phyloP scores from a whole-genome alignment of 352 stramenopile genomes.

The Globisporangium emineosum region DNA sequence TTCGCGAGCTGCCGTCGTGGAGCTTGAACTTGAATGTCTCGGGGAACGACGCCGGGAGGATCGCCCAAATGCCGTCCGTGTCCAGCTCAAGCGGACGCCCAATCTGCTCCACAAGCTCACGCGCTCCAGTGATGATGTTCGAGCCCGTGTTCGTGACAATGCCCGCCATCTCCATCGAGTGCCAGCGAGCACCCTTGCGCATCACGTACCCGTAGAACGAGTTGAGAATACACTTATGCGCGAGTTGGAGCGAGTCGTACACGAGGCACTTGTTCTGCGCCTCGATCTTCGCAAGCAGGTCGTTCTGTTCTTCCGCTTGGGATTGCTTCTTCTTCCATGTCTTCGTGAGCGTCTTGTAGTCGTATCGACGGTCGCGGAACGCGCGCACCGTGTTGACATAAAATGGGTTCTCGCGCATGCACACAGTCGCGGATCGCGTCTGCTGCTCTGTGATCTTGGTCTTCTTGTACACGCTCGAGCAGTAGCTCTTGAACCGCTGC shows the following conservation, averaged over 20 bases:
- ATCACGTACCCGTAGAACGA: slow-evolving; percentile 99
- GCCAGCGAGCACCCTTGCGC: slow-evolving; percentile 98
- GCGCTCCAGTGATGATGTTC: slow-evolving; percentile 96
- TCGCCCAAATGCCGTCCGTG: slow-evolving; percentile 99
- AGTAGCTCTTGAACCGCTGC: slow-evolving; percentile 91
- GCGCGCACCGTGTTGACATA: slow-evolving; percentile 99
- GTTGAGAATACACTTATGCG: slow-evolving; percentile 99
- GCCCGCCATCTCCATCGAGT: slow-evolving; percentile 99
- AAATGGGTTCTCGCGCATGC: slow-evolving; percentile 99
- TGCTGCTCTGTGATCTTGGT: slow-evolving; percentile 96
- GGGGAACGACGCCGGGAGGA: slow-evolving; percentile 97
- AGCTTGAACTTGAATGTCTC: slow-evolving; percentile 95
- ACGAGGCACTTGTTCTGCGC: slow-evolving; percentile 87
- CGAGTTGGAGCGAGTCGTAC: slow-evolving; percentile 99
- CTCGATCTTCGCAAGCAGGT: slow-evolving; percentile 83
- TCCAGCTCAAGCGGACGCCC: slow-evolving; percentile 98
- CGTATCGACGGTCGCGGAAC: slow-evolving; percentile 98
- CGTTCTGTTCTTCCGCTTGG: slow-evolving; percentile 76
- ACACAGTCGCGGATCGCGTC: slow-evolving; percentile 94
- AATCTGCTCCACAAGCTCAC: slow-evolving; percentile 92
- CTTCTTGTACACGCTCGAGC: slow-evolving; percentile 97
- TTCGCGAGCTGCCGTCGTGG: slow-evolving; percentile 58
- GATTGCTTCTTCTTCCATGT: slow-evolving; percentile 86
- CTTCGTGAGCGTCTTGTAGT: slow-evolving; percentile 99
- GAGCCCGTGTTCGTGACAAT: slow-evolving; percentile 99